Conservation (phyloP, 2,329 filamentous ascomycete genomes). For the Mycocentrospora acerina region DNA sequence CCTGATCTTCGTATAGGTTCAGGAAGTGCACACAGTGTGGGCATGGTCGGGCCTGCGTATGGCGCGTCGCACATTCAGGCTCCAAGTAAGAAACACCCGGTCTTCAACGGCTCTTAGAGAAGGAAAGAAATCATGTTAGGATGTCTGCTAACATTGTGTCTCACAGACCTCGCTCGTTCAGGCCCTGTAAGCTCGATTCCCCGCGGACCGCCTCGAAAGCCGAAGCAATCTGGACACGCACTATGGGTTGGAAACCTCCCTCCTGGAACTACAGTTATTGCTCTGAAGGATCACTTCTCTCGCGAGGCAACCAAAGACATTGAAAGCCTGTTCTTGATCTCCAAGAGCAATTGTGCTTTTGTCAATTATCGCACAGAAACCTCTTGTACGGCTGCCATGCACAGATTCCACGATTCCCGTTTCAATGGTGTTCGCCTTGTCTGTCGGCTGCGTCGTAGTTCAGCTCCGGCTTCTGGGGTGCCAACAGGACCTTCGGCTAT, state of each 20-base stretch:
- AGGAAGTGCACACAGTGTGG: no score
- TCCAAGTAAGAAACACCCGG: conserved; percentile 20
- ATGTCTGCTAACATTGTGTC: conserved; percentile 2
- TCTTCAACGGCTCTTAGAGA: not conserved
- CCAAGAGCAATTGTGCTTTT: conserved; percentile 96
- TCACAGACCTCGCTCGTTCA: conserved; percentile 22
- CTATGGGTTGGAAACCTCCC: conserved; percentile 96
- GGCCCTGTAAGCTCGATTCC: conserved; percentile 44
- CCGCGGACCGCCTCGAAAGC: conserved; percentile 66
- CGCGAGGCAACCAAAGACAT: conserved; percentile 72
- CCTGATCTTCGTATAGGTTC: conserved; percentile 13
- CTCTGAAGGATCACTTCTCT: conserved; percentile 88
- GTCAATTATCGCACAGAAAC: conserved; percentile 87
- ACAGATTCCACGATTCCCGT: conserved; percentile 84
- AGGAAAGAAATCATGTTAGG: no score
- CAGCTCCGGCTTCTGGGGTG: conserved; percentile 48
- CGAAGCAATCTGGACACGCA: conserved; percentile 75
- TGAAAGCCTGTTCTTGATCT: conserved; percentile 89
- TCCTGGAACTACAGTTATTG: conserved; percentile 76
- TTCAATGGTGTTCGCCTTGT: conserved; percentile 86
- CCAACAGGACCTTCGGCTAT: conserved; percentile 58
- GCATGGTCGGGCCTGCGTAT: conserved; percentile 15
- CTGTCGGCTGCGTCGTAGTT: conserved; percentile 70
- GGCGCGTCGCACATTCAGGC: conserved; percentile 8
- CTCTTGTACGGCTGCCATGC: conserved; percentile 74